A percentile compares a stretch with the other conserved stretches of the same genome.
phyloP scores from a whole-genome alignment of 768 basidiomycete species.

The Leccinellum luteum region DNA sequence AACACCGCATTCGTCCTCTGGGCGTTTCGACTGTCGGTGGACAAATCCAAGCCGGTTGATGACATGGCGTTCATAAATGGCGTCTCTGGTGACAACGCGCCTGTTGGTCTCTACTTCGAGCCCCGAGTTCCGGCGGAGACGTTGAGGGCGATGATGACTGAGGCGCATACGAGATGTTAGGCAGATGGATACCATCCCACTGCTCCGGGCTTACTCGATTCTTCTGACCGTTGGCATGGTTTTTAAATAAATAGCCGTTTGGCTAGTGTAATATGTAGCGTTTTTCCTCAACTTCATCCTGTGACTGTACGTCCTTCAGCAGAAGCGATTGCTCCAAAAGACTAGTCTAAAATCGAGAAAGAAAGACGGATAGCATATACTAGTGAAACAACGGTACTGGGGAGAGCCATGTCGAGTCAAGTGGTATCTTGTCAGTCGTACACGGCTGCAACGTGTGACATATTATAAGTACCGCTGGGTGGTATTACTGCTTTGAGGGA shows the following conservation, averaged over 20 bases:
- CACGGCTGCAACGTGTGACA: neutral
- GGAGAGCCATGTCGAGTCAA: too few species aligned
- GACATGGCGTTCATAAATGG: conserved; percentile 47
- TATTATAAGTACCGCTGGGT: neutral
- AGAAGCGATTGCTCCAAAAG: neutral
- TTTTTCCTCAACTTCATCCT: neutral
- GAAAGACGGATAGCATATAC: neutral
- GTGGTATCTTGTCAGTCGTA: neutral
- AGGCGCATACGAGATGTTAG: neutral
- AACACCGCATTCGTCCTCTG: conserved; percentile 58
- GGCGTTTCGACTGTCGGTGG: conserved; percentile 51
- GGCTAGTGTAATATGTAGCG: neutral
- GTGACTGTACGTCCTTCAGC: neutral
- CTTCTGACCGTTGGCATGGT: neutral
- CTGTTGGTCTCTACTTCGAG: conserved; percentile 53
- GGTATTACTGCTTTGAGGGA: neutral
- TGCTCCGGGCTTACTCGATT: neutral
- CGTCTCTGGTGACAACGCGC: conserved; percentile 26
- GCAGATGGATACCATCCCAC: neutral
- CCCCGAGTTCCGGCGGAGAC: conserved; percentile 32
- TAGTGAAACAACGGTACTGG: neutral
- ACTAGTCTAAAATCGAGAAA: neutral
- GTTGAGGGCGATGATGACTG: conserved; percentile 7
- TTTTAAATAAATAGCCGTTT: neutral
- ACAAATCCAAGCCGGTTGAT: conserved; percentile 50